Evolutionary conservation across 2,329 filamentous ascomycete genomes (phyloP).

Genomic region (Penicillium hordei): DNA sequence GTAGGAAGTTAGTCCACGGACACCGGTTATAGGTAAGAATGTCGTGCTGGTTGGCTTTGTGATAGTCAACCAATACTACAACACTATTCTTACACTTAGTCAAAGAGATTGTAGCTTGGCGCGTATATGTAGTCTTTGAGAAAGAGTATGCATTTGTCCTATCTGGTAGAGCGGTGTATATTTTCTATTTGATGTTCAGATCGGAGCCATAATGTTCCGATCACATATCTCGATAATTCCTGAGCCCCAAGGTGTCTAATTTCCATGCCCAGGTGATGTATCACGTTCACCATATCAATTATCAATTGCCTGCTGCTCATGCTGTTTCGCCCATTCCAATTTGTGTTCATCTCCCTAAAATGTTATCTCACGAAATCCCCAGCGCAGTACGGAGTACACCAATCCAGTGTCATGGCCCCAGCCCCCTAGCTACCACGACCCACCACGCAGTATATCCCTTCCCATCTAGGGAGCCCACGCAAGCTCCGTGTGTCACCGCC

Average conservation of each 20-base stretch:
- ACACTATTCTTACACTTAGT: too few species aligned
- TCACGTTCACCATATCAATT: not conserved
- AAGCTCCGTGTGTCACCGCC: slow-evolving; percentile 7
- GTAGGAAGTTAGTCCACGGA: too few species aligned
- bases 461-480: slow-evolving; percentile 3
- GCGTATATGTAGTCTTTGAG: too few species aligned
- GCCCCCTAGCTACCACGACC: not conserved
- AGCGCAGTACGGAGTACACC: not conserved
- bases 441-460: slow-evolving; percentile 2
- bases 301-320: not conserved
- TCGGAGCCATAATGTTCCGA: not conserved
- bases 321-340: not conserved
- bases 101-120: too few species aligned
- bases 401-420: not conserved
- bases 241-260: not conserved
- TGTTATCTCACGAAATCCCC: not conserved
- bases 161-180: not conserved
- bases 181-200: not conserved
- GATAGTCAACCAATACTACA: too few species aligned
- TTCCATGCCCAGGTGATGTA: not conserved
- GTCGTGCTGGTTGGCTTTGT: too few species aligned
- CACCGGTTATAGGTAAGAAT: too few species aligned
- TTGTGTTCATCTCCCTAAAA: not conserved
- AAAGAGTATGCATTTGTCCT: too few species aligned
- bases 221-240: not conserved